Evolutionary conservation across 495 filamentous ascomycete species (phyloP).

Genomic region (Hapsidospora chrysogenum): DNA sequence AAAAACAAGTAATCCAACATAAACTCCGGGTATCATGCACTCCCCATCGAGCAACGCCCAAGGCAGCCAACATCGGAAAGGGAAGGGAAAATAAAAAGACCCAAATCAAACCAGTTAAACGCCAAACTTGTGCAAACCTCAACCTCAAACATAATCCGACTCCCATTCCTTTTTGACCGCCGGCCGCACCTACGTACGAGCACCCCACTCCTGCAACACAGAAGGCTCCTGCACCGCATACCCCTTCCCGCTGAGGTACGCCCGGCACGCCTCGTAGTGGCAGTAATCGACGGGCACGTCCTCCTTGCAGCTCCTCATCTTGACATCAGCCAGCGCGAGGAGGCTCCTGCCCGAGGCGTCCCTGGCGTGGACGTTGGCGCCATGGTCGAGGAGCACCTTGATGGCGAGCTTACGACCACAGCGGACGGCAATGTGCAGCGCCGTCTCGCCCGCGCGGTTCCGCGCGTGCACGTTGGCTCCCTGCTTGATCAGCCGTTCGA

Average conservation of each 20-base stretch:
- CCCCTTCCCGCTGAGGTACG: conserved; percentile 7
- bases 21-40: too few species aligned
- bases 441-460: conserved; percentile 27
- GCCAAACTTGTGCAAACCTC: too few species aligned
- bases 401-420: conserved; percentile 26
- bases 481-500: conserved; percentile 12
- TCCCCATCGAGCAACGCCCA: too few species aligned
- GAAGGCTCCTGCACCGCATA: neutral
- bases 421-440: conserved; percentile 25
- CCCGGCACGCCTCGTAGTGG: conserved; percentile 14
- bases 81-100: too few species aligned
- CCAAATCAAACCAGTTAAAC: too few species aligned
- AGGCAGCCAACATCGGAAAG: too few species aligned
- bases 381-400: conserved; percentile 20
- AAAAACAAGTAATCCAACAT: too few species aligned
- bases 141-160: too few species aligned
- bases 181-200: too few species aligned
- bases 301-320: conserved; percentile 3
- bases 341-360: conserved; percentile 19
- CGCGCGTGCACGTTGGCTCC: conserved; percentile 19
- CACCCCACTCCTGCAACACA: conserved; percentile 1
- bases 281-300: conserved; percentile 11
- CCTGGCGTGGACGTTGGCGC: conserved; percentile 25
- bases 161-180: too few species aligned
- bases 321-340: conserved; percentile 18